Evolutionary conservation across 768 basidiomycete genomes (phyloP).

Genomic region (Lentinus tigrinus): DNA sequence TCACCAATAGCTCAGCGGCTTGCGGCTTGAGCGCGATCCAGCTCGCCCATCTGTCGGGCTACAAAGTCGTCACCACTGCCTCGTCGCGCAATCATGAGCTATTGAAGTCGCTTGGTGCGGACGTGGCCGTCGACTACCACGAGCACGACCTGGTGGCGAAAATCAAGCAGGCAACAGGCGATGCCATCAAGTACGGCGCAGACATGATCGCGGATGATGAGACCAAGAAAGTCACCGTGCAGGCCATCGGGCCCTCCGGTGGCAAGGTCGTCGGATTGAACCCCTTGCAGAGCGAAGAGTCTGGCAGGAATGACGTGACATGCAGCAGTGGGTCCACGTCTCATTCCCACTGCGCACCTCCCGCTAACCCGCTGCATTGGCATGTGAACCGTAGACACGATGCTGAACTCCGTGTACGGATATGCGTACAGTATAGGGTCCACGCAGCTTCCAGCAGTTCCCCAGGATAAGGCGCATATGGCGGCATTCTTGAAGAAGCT

Average conservation of each 20-base stretch:
- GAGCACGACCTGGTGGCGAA: slow-evolving; percentile 26
- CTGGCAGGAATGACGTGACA: background rate
- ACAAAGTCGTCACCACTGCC: slow-evolving; percentile 34
- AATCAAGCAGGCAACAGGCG: slow-evolving; percentile 23
- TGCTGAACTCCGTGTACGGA: slow-evolving; percentile 23
- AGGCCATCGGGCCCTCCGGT: slow-evolving; percentile 4
- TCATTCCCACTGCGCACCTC: no score
- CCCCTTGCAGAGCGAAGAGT: background rate
- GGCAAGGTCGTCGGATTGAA: slow-evolving; percentile 6
- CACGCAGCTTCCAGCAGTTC: slow-evolving; percentile 15
- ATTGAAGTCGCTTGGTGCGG: slow-evolving; percentile 38
- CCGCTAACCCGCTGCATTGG: no score
- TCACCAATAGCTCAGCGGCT: slow-evolving; percentile 26
- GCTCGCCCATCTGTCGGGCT: slow-evolving; percentile 30
- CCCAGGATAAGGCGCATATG: slow-evolving; percentile 24
- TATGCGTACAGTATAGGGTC: slow-evolving; percentile 9
- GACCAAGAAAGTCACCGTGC: slow-evolving; percentile 4
- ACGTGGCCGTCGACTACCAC: slow-evolving; percentile 31
- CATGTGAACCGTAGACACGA: slow-evolving; percentile 21
- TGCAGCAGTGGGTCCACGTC: no score
- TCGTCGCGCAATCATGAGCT: slow-evolving; percentile 37
- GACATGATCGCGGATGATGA: slow-evolving; percentile 17
- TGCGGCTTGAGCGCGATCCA: slow-evolving; percentile 35
- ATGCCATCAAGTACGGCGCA: slow-evolving; percentile 16
- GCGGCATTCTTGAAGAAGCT: slow-evolving; percentile 21